Evolutionary conservation across 257 asterid species (phyloP).

Genomic region (Eucommia ulmoides): DNA sequence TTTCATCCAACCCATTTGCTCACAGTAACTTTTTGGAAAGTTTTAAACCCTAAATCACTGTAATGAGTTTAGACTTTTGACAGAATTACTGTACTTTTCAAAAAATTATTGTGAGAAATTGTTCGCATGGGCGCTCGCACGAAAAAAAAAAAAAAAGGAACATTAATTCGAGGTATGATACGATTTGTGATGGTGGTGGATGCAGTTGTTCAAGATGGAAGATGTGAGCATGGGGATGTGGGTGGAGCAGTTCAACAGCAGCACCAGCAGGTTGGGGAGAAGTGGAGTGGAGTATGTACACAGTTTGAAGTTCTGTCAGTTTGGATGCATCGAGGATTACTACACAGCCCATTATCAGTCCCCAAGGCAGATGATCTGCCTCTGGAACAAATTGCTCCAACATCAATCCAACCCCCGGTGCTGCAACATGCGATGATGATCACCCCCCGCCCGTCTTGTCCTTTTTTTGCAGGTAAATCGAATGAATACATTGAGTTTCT

Average conservation of each 20-base stretch:
- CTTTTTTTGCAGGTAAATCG: too few species aligned
- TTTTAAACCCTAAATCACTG: neutral
- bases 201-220: conserved; percentile 25
- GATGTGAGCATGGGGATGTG: conserved; percentile 27
- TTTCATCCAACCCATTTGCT: too few species aligned
- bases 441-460: too few species aligned
- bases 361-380: conserved; percentile 23
- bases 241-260: conserved; percentile 19
- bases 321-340: conserved; percentile 20
- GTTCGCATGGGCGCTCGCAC: too few species aligned
- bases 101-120: too few species aligned
- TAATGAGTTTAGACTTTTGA: neutral
- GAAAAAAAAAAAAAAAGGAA: too few species aligned
- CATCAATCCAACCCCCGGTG: conserved; percentile 15
- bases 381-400: conserved; percentile 21
- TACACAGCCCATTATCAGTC: conserved; percentile 23
- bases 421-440: conserved; percentile 22
- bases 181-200: neutral
- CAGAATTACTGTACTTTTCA: too few species aligned
- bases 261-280: too few species aligned
- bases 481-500: too few species aligned
- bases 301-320: conserved; percentile 19
- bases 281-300: conserved; percentile 24
- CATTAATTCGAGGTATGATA: too few species aligned
- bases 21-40: neutral